phyloP scores from a whole-genome alignment of 306 rosid species.

The Aeschynomene evenia region DNA sequence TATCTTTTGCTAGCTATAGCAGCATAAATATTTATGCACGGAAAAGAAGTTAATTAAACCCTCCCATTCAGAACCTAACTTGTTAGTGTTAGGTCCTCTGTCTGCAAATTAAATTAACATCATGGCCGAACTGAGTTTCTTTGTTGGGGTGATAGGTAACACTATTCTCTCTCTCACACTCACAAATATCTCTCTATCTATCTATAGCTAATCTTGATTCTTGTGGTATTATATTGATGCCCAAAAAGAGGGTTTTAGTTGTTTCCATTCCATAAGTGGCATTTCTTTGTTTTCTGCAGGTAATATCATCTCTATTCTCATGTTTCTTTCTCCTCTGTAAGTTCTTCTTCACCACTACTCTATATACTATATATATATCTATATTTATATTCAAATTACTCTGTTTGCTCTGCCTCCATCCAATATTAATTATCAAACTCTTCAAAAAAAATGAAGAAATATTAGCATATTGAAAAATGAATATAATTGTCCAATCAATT shows the following conservation, averaged over 20 bases:
- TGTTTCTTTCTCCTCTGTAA: conserved; percentile 77
- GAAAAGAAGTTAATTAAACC: neutral
- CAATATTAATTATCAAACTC: too few relatives aligned
- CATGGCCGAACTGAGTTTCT: conserved; percentile 52
- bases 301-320: conserved; percentile 59
- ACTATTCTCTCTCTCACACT: neutral
- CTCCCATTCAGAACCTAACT: neutral
- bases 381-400: too few relatives aligned
- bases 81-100: too few relatives aligned
- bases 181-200: neutral
- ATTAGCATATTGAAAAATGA: too few relatives aligned
- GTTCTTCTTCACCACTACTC: conserved; percentile 19
- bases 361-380: too few relatives aligned
- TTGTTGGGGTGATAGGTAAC: conserved; percentile 56
- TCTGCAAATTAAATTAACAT: neutral
- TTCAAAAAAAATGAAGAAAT: too few relatives aligned
- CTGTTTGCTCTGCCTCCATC: too few relatives aligned
- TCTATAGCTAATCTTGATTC: neutral
- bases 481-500: too few relatives aligned
- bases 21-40: conserved; percentile 19
- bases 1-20: neutral
- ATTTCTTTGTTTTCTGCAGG: conserved; percentile 39
- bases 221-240: too few relatives aligned
- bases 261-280: neutral
- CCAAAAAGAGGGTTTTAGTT: neutral